Base-by-base conservation (phyloP, 169 alveolate species). In the Plasmodium inui region DNA sequence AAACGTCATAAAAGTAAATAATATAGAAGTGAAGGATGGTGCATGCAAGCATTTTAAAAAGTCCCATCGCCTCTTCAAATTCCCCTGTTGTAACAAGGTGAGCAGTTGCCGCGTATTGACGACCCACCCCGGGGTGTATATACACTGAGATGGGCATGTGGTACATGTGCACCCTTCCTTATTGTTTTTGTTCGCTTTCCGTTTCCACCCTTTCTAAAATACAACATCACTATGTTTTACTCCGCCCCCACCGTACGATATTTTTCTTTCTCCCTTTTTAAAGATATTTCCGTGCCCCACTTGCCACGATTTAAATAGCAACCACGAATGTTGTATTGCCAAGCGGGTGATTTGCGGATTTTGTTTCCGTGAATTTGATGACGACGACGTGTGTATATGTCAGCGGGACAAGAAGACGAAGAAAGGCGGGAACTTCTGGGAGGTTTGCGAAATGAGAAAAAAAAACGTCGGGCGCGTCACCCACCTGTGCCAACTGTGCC, bases 21-120 rank as follows among this genome's bases (percentile, higher is more conserved):
- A 85, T 85, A 85, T 85, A 53, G 93, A 85, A 85, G 93, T 85
- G 39, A 85, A 85, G 53, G 85, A 91, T 70, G 96, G 96, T 53
- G 95, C 96, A 19, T 95, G 96, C 67, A 88, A 92, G 57, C 96
- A 95, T 81, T 95, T 89, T 85, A 95, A 95, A 82, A 95, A 92
- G 73, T 95, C 96, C 8, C 93, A 95, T 72, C 84, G 95, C 17
- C 83, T 95, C 80, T 88, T 82, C 57, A 95, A 95, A 67, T 95
- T 95, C 55, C 96, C 96, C 7, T 95, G 96, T 79, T 95, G 96
- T 61, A 95, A 95, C 83, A 95, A 95, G 39, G 96, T 89, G 14
- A 50, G 91, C 14, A 2, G 8, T 28, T 41, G 37, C 19, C 46
- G 26, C 37, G 55, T 28, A 39, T 6, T 6, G 26, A 55, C 9